Conservation (phyloP, 2,329 filamentous ascomycete genomes). For the Sarocladium brachiariae region DNA sequence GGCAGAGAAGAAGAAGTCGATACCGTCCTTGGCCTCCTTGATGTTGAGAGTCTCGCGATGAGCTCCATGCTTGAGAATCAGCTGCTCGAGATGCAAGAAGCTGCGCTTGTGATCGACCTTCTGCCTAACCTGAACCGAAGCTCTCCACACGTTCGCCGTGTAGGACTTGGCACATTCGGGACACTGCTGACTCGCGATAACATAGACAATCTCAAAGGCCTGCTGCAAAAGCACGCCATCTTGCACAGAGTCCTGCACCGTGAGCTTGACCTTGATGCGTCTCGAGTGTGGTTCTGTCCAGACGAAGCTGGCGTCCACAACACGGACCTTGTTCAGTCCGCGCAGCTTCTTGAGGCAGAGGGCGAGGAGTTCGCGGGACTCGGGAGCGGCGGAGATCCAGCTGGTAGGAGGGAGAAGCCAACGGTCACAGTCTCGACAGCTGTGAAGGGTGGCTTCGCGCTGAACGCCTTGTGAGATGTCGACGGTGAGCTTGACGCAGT, state of each 20-base stretch:
- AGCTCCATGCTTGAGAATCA: constrained; percentile 89
- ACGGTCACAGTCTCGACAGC: constrained; percentile 89
- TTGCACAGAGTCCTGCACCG: constrained; percentile 66
- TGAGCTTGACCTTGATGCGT: constrained; percentile 90
- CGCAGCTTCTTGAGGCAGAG: constrained; percentile 84
- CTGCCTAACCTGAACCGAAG: constrained; percentile 88
- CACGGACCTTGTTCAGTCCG: constrained; percentile 81
- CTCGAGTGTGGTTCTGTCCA: constrained; percentile 98
- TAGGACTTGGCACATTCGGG: constrained; percentile 93
- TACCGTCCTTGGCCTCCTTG: constrained; percentile 89
- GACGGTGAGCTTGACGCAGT: constrained; percentile 90
- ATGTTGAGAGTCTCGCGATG: constrained; percentile 96
- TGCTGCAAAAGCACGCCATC: constrained; percentile 73
- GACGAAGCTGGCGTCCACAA: constrained; percentile 93
- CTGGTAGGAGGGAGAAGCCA: constrained; percentile 82
- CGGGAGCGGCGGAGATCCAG: constrained; percentile 78
- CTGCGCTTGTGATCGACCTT: constrained; percentile 92
- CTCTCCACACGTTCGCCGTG: constrained; percentile 92
- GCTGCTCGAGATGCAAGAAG: constrained; percentile 70
- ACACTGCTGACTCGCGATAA: constrained; percentile 88
- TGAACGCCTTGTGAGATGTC: constrained; percentile 91
- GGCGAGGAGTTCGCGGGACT: constrained; percentile 88
- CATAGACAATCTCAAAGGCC: constrained; percentile 88
- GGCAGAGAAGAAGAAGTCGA: constrained; percentile 91
- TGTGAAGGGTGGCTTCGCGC: constrained; percentile 82